Base-by-base conservation (phyloP, 495 filamentous ascomycete species). In the Terfezia claveryi region DNA sequence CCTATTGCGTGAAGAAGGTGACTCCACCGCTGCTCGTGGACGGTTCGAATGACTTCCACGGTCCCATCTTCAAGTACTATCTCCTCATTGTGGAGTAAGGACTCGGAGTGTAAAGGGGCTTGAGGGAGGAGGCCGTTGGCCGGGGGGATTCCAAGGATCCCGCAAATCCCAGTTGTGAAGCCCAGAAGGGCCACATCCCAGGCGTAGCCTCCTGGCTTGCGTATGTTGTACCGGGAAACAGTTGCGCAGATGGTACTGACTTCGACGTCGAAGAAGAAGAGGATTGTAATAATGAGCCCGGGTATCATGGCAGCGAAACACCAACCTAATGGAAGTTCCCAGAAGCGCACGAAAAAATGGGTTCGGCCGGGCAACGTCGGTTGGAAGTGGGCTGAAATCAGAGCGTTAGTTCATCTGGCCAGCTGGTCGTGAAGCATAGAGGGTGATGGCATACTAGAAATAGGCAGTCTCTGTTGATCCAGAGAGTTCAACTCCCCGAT, bases 261-360 rank as follows among this genome's bases (percentile, higher is more conserved):
- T 60, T 84, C 80, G 54, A 83, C 81, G 55, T 84, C 80, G 59
- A 83, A 84, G 68, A 81, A 84, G 69, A 83, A 84, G 0, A 84
- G 72, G 0, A 78, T 69, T 1, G 80, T 83, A 55, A 83, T 80
- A 57, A 84, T 81, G 14, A 76, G 61, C 0, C 80, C 80, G 0
- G 80, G 80, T 2, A 83, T 66, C 8, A 83, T 75, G 44, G 81
- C 75, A 36, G 72, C 73, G 60, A 82, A 77, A 6, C 81, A 71
- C 81, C 81, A 84, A 8, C 56, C 58, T 0, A 76, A 66, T 1
- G 77, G 77, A 12, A 83, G 58, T 56, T 75, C 69, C 80, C 80
- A 83, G 65, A 83, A 83, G 50, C 72, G 62, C 37, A 83, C 77
- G 52, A 82, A 72, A 62, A 83, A 83, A n/a, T 62, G 64, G 2